Evolutionary conservation across 768 basidiomycete species (phyloP), one percentile per base, ranked within the genome.

Genomic region (Tulasnella sp.): DNA sequence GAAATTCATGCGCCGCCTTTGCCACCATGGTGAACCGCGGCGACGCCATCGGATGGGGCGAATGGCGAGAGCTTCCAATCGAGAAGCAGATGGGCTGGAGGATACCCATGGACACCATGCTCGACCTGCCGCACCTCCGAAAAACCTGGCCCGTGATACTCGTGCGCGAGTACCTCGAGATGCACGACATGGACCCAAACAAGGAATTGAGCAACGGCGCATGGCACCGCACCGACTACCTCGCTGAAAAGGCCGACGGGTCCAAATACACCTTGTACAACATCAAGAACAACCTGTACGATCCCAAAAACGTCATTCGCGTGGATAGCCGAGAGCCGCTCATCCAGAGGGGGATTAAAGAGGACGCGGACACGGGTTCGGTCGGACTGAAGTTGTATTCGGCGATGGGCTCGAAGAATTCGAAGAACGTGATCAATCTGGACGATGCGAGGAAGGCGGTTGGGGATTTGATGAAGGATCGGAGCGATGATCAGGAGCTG

Each of bases 21-120:
- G 84, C 85, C 0, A 82, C 84, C 52, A 88, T 88, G 86, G 83
- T 89, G 34, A 88, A 88, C 82, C 85, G 88, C 68, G 85, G 86
- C 58, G 87, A 88, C 73, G 88, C 85, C 10, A 82, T 88, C 80
- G 83, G 85, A 36, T 81, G 81, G 77, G 84, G 86, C 42, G 87
- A 88, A 79, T 88, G 88, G 88, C 84, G 86, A 2, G 80, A 85
- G 8, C 81, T 86, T 4, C 87, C 88, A 7, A 80, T 84, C 21
- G 83, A 83, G 71, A 82, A 83, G 76, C 83, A 84, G 68, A 83
- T 83, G 83, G 84, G 83, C 14, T 84, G 81, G 82, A 78, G 81
- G 56, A 80, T 84, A 38, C 83, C 83, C 10, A 82, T 81, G 42
- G 81, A 81, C 75, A 81, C 82, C 77, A 87, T 88, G 88, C 81